Evolutionary conservation across 2,329 filamentous ascomycete genomes (phyloP).

Genomic region (Colletotrichum graminicola): DNA sequence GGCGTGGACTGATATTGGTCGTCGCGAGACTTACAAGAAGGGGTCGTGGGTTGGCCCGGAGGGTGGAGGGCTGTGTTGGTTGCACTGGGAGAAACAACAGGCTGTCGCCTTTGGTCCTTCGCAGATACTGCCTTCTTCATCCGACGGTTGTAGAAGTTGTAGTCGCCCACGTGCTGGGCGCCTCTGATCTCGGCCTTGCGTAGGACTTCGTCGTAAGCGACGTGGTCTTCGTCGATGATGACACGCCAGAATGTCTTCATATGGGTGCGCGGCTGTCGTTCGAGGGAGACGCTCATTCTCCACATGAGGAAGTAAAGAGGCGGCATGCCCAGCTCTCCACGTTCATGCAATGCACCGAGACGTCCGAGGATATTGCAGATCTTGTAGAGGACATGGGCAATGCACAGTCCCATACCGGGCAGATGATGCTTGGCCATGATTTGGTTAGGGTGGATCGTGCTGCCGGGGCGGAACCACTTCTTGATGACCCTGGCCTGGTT

Average conservation of each 20-base stretch:
- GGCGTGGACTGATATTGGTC: neutral
- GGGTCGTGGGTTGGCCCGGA: neutral
- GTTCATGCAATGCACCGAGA: conserved; percentile 46
- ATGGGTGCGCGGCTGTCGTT: conserved; percentile 5
- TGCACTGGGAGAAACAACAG: too few relatives aligned
- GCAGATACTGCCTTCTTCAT: neutral
- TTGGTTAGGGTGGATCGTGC: conserved; percentile 54
- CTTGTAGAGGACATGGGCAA: conserved; percentile 52
- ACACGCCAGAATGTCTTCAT: conserved; percentile 6
- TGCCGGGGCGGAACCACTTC: conserved; percentile 49
- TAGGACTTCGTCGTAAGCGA: conserved; percentile 18
- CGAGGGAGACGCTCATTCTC: conserved; percentile 45
- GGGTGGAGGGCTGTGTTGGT: too few relatives aligned
- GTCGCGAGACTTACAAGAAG: neutral
- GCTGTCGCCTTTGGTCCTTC: neutral
- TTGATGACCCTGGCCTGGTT: conserved; percentile 51
- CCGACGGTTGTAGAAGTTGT: conserved; percentile 24
- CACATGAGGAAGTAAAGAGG: conserved; percentile 55
- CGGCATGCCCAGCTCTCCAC: conserved; percentile 50
- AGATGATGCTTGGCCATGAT: conserved; percentile 51
- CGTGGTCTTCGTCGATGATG: conserved; percentile 27
- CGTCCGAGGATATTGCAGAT: conserved; percentile 52
- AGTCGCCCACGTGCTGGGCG: conserved; percentile 31
- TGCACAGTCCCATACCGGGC: conserved; percentile 49
- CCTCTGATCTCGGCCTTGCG: conserved; percentile 25